A percentile compares a stretch with the other conserved stretches of the same genome.
Conservation (phyloP, 2,329 filamentous ascomycete genomes). For the Pseudogymnoascus sp. region DNA sequence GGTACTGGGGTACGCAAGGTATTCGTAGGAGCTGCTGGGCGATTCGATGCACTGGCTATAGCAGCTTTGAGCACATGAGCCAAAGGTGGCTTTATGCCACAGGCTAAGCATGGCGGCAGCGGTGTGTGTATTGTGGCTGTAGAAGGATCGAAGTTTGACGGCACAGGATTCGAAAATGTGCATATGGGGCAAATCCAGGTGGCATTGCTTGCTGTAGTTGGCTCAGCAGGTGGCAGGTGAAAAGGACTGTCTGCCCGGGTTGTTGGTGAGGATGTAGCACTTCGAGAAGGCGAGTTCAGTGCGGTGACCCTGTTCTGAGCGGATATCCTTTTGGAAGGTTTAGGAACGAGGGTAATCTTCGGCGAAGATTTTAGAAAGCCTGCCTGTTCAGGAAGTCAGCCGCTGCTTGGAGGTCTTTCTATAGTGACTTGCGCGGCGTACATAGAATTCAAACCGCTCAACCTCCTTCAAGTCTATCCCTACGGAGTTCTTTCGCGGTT, state of each 20-base stretch:
- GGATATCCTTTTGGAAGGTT: slow-evolving; percentile 60
- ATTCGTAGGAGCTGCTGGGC: slow-evolving; percentile 30
- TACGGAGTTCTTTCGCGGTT: slow-evolving; percentile 77
- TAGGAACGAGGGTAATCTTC: slow-evolving; percentile 84
- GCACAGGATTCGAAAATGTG: slow-evolving; percentile 86
- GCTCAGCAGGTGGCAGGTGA: slow-evolving; percentile 37
- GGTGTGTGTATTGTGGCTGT: slow-evolving; percentile 72
- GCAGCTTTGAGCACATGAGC: slow-evolving; percentile 79
- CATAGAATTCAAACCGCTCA: slow-evolving; percentile 84
- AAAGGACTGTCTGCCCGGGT: slow-evolving; percentile 37
- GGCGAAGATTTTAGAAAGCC: slow-evolving; percentile 92
- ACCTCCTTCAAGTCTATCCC: slow-evolving; percentile 85
- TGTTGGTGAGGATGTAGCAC: slow-evolving; percentile 39
- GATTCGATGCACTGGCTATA: slow-evolving; percentile 63
- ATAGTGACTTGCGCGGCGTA: slow-evolving; percentile 29
- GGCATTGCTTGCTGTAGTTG: slow-evolving; percentile 48
- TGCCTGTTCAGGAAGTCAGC: slow-evolving; percentile 45
- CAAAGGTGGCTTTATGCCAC: slow-evolving; percentile 85
- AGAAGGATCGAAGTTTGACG: slow-evolving; percentile 84
- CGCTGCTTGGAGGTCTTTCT: slow-evolving; percentile 13
- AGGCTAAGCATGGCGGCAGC: slow-evolving; percentile 80
- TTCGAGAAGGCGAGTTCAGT: slow-evolving; percentile 39
- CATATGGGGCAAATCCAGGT: slow-evolving; percentile 97
- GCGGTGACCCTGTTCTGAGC: slow-evolving; percentile 45
- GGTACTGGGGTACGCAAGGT: slow-evolving; percentile 25